Percentiles rank a stretch among this genome's conserved stretches.
Conservation (phyloP, 1,284 basidiomycete genomes). For the Ceratobasidium sp. region DNA sequence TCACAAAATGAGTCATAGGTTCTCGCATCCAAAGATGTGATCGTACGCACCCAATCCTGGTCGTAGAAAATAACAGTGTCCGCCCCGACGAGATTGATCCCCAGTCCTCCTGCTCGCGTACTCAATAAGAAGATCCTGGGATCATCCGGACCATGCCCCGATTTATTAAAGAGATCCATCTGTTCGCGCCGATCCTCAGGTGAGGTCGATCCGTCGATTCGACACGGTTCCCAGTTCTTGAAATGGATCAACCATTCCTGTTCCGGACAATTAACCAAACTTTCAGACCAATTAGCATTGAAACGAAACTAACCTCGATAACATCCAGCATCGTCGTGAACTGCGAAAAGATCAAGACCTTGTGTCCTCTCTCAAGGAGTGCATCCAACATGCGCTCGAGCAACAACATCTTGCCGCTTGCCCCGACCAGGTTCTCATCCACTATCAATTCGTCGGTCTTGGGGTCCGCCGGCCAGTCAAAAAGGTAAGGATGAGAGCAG, state of each 20-base stretch:
- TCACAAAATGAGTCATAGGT: not conserved
- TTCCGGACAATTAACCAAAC: slow-evolving; percentile 31
- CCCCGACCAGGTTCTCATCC: slow-evolving; percentile 83
- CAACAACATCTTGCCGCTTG: slow-evolving; percentile 97
- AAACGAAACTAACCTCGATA: slow-evolving; percentile 74
- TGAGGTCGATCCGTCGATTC: slow-evolving; percentile 89
- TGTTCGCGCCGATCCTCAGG: slow-evolving; percentile 86
- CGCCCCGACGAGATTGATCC: slow-evolving; percentile 92
- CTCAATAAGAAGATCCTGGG: slow-evolving; percentile 90
- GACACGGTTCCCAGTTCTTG: slow-evolving; percentile 86
- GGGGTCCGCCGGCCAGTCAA: slow-evolving; percentile 87
- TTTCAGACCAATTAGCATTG: not conserved
- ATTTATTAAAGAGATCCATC: slow-evolving; percentile 88
- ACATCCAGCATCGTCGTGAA: slow-evolving; percentile 97
- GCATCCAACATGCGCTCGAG: slow-evolving; percentile 89
- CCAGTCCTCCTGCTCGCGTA: slow-evolving; percentile 92
- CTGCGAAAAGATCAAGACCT: slow-evolving; percentile 93
- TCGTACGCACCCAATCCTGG: slow-evolving; percentile 85
- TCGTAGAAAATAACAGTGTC: slow-evolving; percentile 97
- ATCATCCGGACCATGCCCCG: slow-evolving; percentile 73
- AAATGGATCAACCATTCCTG: slow-evolving; percentile 88
- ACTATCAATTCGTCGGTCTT: slow-evolving; percentile 72
- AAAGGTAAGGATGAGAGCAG: slow-evolving; percentile 94
- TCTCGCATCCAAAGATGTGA: slow-evolving; percentile 2
- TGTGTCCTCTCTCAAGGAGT: slow-evolving; percentile 80